phyloP scores from a whole-genome alignment of 2,329 filamentous ascomycete species.

The Setomelanomma holmii region DNA sequence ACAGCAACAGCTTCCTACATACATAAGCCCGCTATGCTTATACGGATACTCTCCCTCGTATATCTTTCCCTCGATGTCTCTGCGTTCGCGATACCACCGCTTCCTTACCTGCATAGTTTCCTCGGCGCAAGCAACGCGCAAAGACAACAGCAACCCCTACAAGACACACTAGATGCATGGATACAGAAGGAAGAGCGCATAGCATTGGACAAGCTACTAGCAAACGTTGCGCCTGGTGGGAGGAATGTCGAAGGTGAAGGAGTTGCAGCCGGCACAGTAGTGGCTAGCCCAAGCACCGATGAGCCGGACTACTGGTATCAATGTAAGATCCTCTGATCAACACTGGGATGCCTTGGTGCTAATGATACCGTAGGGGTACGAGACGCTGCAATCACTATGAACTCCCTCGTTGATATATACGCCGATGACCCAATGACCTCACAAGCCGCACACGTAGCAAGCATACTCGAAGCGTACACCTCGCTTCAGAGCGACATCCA shows the following conservation, averaged over 20 bases:
- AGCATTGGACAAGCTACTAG: slow-evolving; percentile 49
- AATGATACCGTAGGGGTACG: slow-evolving; percentile 46
- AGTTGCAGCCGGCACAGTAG: slow-evolving; percentile 49
- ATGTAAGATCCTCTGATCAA: slow-evolving; percentile 31
- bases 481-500: slow-evolving; percentile 47
- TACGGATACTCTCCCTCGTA: slow-evolving; percentile 3
- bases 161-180: slow-evolving; percentile 44
- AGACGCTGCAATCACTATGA: slow-evolving; percentile 54
- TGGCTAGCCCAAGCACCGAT: slow-evolving; percentile 52
- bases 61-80: slow-evolving; percentile 20
- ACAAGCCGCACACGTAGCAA: slow-evolving; percentile 34
- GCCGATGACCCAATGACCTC: slow-evolving; percentile 37
- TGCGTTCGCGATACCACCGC: slow-evolving; percentile 40
- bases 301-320: slow-evolving; percentile 55
- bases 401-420: slow-evolving; percentile 51
- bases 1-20: not conserved
- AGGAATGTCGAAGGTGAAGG: slow-evolving; percentile 42
- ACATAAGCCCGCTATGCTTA: not conserved
- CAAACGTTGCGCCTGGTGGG: slow-evolving; percentile 53
- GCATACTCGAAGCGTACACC: slow-evolving; percentile 43
- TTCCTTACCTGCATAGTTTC: slow-evolving; percentile 22
- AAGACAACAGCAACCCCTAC: slow-evolving; percentile 35
- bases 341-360: slow-evolving; percentile 1
- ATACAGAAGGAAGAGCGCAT: slow-evolving; percentile 45
- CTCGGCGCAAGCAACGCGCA: slow-evolving; percentile 23